Conservation (phyloP, 2,329 filamentous ascomycete species). For the Chaetothyriales sp. region DNA sequence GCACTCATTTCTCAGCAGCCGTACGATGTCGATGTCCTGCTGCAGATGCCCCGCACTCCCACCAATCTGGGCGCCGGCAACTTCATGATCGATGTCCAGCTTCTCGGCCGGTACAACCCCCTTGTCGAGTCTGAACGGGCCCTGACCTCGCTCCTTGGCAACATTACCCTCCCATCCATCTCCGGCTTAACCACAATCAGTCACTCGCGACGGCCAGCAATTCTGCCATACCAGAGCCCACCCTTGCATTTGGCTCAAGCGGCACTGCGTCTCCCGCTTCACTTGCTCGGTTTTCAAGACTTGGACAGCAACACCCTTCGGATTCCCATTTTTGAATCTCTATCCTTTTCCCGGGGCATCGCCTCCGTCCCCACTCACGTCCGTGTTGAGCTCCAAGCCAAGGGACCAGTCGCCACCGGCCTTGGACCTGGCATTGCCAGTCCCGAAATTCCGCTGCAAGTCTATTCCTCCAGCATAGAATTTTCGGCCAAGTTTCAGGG, state of each 20-base stretch:
- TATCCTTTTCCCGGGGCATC: slow-evolving; percentile 47
- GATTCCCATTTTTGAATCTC: slow-evolving; percentile 57
- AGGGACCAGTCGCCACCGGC: not conserved
- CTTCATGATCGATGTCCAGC: slow-evolving; percentile 77
- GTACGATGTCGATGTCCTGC: slow-evolving; percentile 66
- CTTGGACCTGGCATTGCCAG: not conserved
- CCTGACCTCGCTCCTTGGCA: slow-evolving; percentile 12
- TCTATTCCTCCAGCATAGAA: slow-evolving; percentile 54
- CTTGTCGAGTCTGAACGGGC: slow-evolving; percentile 1
- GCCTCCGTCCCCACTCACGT: slow-evolving; percentile 38
- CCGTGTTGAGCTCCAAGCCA: slow-evolving; percentile 53
- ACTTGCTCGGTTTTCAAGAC: slow-evolving; percentile 20
- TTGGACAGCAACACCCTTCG: slow-evolving; percentile 48
- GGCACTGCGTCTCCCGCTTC: slow-evolving; percentile 11
- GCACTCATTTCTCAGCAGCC: slow-evolving; percentile 55
- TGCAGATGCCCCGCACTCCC: slow-evolving; percentile 64
- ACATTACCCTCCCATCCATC: slow-evolving; percentile 23
- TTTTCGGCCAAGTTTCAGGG: slow-evolving; percentile 65
- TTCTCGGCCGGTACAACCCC: slow-evolving; percentile 34
- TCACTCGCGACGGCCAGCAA: slow-evolving; percentile 55
- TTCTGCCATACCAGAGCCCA: slow-evolving; percentile 67
- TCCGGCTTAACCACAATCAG: slow-evolving; percentile 29
- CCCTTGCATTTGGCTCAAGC: slow-evolving; percentile 40
- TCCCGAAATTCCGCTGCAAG: slow-evolving; percentile 33
- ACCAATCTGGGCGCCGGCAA: slow-evolving; percentile 66